These are phyloP conservation scores for Aspergillus hortae DNA, from an alignment of 2,329 filamentous ascomycete species.

Conservation along the genomic window DNA sequence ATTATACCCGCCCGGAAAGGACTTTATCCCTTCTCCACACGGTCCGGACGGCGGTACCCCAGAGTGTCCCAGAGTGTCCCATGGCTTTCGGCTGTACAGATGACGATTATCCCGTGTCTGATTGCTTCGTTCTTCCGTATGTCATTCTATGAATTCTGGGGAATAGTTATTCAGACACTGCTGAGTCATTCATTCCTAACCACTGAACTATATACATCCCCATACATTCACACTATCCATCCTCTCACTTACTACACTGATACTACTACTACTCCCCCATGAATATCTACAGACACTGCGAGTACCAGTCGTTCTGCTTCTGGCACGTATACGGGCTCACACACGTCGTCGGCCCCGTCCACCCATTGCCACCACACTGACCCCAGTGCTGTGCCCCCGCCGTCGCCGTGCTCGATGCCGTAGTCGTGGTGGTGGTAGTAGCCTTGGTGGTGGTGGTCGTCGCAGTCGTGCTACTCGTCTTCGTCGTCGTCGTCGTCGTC, in stretches of 20 bases:
- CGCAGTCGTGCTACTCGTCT: not conserved
- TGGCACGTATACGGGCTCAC: slow-evolving; percentile 32
- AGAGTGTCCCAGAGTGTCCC: too few species aligned
- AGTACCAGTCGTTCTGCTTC: slow-evolving; percentile 33
- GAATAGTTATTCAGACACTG: too few species aligned
- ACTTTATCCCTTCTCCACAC: not conserved
- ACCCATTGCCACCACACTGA: slow-evolving; percentile 33
- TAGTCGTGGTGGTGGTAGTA: slow-evolving; percentile 2
- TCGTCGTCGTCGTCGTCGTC: slow-evolving; percentile 2
- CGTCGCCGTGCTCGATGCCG: slow-evolving; percentile 7
- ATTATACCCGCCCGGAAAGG: not conserved
- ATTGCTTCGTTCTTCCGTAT: too few species aligned
- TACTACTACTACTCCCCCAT: not conserved
- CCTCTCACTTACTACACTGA: not conserved
- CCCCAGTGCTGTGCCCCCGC: slow-evolving; percentile 19
- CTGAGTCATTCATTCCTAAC: too few species aligned
- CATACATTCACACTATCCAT: too few species aligned
- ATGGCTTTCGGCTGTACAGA: too few species aligned
- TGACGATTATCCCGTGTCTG: too few species aligned
- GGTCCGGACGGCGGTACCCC: too few species aligned
- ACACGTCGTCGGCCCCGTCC: slow-evolving; percentile 33
- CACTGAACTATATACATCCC: too few species aligned
- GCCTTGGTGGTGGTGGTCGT: slow-evolving; percentile 1
- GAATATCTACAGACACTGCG: slow-evolving; percentile 31
- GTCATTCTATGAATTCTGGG: too few species aligned